A percentile compares a stretch with the other conserved stretches of the same genome.
Evolutionary conservation across 768 basidiomycete genomes (phyloP).

Genomic region (Mycena latifolia): DNA sequence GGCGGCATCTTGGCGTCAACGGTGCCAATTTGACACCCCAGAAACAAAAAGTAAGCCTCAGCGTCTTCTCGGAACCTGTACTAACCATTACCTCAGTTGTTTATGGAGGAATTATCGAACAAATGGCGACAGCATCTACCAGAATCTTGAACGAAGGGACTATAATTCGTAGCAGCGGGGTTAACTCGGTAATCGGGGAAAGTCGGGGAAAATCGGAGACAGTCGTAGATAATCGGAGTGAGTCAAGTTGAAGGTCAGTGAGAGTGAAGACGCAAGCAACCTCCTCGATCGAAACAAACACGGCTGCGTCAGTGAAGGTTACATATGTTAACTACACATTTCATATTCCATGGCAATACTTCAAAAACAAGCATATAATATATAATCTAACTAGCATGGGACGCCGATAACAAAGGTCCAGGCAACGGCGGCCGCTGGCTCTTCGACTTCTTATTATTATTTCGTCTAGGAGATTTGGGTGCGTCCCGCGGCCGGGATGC

Average conservation of each 20-base stretch:
- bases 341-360: not conserved
- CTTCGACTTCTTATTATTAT: constrained; percentile 27
- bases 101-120: constrained; percentile 2
- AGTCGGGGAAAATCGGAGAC: too few relatives aligned
- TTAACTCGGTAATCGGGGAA: too few relatives aligned
- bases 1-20: constrained; percentile 17
- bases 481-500: constrained; percentile 24
- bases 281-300: too few relatives aligned
- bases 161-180: too few relatives aligned
- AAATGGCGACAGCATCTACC: not conserved
- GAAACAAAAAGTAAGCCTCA: constrained; percentile 10
- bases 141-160: too few relatives aligned
- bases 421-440: constrained; percentile 19
- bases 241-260: too few relatives aligned
- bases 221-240: too few relatives aligned
- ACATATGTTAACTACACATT: too few relatives aligned
- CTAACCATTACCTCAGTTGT: not conserved
- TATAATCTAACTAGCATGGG: constrained; percentile 27
- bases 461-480: constrained; percentile 28
- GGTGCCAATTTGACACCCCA: not conserved
- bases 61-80: not conserved
- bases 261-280: too few relatives aligned
- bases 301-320: too few relatives aligned
- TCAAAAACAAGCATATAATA: constrained; percentile 3
- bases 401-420: constrained; percentile 31